Conservation (phyloP, 257 asterid species). For the Ilex asprella region DNA sequence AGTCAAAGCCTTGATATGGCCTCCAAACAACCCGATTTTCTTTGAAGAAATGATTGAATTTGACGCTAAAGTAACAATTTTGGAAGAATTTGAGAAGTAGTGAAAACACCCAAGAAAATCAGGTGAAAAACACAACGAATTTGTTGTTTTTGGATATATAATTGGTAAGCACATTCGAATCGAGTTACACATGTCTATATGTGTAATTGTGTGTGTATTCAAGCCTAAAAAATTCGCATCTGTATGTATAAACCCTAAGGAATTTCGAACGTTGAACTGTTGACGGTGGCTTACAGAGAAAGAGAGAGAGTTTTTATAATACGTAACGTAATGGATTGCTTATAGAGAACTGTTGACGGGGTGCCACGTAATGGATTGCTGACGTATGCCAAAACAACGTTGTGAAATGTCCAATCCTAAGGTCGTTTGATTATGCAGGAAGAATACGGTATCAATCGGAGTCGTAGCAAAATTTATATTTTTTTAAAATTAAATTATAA, state of each 20-base stretch:
- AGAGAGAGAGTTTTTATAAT: neutral
- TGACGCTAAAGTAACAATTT: constrained; percentile 1
- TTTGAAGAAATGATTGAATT: constrained; percentile 10
- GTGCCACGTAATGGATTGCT: too few species aligned
- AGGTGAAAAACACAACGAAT: neutral
- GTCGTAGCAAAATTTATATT: too few species aligned
- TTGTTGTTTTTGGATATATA: constrained; percentile 22
- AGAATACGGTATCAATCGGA: too few species aligned
- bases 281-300: neutral
- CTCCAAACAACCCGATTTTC: constrained; percentile 7
- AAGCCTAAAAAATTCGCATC: too few species aligned
- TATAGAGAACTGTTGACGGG: too few species aligned
- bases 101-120: neutral
- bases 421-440: too few species aligned
- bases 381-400: too few species aligned
- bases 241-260: too few species aligned
- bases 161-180: constrained; percentile 22
- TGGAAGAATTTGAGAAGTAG: neutral
- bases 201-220: neutral
- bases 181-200: constrained; percentile 15
- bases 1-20: constrained; percentile 3
- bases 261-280: neutral
- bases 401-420: too few species aligned
- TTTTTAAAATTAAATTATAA: too few species aligned
- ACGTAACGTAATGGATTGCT: too few species aligned